Evolutionary conservation across 2,329 filamentous ascomycete species (phyloP), one percentile per base, ranked within the genome.

Genomic region (Thielaviopsis euricoi): DNA sequence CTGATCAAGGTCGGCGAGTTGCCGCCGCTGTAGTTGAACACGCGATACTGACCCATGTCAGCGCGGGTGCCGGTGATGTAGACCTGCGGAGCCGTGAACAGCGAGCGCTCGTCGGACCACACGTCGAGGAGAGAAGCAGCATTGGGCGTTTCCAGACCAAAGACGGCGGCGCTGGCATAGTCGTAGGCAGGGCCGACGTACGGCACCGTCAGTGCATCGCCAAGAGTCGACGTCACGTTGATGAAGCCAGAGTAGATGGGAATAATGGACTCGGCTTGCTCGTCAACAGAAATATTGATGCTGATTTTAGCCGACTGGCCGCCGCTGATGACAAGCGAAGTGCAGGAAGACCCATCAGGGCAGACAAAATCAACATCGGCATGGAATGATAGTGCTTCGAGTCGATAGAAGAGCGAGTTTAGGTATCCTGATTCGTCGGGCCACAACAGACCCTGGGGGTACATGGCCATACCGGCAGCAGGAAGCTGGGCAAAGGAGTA

Each of bases 261-360:
- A 12, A 58, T 23, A 5, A 33, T 53, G n/a, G 15, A 17, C 9
- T 25, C 52, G 46, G 82, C 76, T 55, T 69, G 67, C 43, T 75
- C 73, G 61, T 76, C 76, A 63, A 95, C 77, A 62, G 80, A 76
- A 61, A 95, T 74, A 68, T 79, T 23, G 22, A 57, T 13, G 23
- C 43, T 37, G 33, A 57, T 19, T 7, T 57, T 40, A n/a, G 22
- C 26, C 12, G 48, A 52, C 17, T 52, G 15, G n/a, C 55, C 55
- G 17, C 25, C 48, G 7, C 40, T 25, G 15, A 57, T 33, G 22
- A 19, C 46, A n/a, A 57, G 25, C 19, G 40, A 25, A 17, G 48
- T 23, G 10, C 55, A 57, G 12, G 55, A 33, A 13, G 33, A 37
- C 10, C 49, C 55, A 1, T 48, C 26, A 6, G 50, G 6, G 25